These are phyloP conservation scores for Macrotyloma uniflorum DNA, from an alignment of 306 rosid species.

Conservation along the genomic window DNA sequence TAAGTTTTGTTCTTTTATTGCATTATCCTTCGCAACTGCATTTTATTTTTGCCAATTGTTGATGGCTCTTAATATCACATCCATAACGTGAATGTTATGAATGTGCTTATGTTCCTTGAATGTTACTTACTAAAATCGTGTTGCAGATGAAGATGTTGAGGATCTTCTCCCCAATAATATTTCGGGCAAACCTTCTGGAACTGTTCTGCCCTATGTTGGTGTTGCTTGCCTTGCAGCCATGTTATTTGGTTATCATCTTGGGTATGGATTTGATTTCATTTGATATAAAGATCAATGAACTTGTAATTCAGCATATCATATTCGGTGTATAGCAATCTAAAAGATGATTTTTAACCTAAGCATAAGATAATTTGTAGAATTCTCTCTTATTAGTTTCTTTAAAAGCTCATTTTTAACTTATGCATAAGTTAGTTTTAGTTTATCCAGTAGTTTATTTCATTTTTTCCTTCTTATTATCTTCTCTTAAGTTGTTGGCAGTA, in stretches of 20 bases:
- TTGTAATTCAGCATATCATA: background rate
- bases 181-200: slow-evolving; percentile 72
- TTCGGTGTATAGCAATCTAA: background rate
- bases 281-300: slow-evolving; percentile 6
- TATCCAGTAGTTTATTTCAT: too few species aligned
- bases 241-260: slow-evolving; percentile 96
- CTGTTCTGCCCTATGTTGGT: slow-evolving; percentile 88
- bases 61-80: background rate
- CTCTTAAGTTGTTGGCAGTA: background rate
- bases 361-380: too few species aligned
- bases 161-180: slow-evolving; percentile 47
- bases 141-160: slow-evolving; percentile 81
- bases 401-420: too few species aligned
- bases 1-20: background rate
- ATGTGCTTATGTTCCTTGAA: background rate
- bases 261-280: slow-evolving; percentile 54
- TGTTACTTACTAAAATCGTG: slow-evolving; percentile 3
- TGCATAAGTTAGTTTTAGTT: too few species aligned
- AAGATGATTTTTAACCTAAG: background rate
- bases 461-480: too few species aligned
- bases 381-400: too few species aligned
- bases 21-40: slow-evolving; percentile 7
- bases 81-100: background rate
- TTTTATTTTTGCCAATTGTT: background rate
- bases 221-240: slow-evolving; percentile 96